Conservation (phyloP, 768 basidiomycete species). For the Neoboletus subvelutipes region DNA sequence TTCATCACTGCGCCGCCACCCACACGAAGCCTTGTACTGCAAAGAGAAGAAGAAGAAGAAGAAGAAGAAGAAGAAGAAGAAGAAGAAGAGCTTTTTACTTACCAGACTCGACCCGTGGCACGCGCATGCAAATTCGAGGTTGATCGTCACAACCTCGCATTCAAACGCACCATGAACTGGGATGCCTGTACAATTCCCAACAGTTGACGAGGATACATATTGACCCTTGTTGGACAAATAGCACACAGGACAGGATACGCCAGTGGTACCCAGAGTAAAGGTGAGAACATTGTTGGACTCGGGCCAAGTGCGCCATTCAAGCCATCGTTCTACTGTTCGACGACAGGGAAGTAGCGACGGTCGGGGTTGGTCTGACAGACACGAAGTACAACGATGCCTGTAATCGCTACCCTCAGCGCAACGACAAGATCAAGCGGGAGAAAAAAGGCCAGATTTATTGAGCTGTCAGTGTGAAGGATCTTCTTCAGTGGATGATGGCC, state of each 20-base stretch:
- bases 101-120: background rate
- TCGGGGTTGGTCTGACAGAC: background rate
- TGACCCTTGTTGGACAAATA: too few relatives aligned
- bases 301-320: background rate
- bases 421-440: background rate
- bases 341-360: background rate
- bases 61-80: too few relatives aligned
- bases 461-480: background rate
- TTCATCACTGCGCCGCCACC: too few relatives aligned
- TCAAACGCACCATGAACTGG: background rate
- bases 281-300: background rate
- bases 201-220: too few relatives aligned
- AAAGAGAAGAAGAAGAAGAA: too few relatives aligned
- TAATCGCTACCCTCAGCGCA: background rate
- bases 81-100: too few relatives aligned
- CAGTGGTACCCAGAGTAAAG: too few relatives aligned
- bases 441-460: background rate
- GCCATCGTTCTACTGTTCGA: background rate
- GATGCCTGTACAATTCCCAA: background rate
- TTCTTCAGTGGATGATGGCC: background rate
- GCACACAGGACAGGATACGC: too few relatives aligned
- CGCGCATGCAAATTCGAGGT: background rate
- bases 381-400: too few relatives aligned
- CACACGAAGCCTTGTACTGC: too few relatives aligned
- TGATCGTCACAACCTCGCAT: background rate